phyloP scores from a whole-genome alignment of 1,284 basidiomycete genomes.

The Boletus hoseneyae region DNA sequence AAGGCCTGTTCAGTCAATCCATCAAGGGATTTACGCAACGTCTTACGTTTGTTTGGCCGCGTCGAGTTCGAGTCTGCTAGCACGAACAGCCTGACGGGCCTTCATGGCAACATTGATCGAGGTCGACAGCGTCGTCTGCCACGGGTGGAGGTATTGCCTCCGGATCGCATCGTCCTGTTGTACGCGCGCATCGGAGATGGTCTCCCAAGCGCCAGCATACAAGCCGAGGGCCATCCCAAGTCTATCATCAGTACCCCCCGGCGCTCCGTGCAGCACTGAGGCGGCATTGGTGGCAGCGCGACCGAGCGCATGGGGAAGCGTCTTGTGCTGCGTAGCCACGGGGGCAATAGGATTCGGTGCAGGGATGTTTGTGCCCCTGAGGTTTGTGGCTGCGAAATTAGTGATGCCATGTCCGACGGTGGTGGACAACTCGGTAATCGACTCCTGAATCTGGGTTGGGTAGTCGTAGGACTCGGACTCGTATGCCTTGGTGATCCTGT shows the following conservation, averaged over 20 bases:
- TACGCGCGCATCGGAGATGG: slow-evolving; percentile 81
- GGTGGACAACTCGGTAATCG: slow-evolving; percentile 65
- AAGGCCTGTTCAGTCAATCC: slow-evolving; percentile 7
- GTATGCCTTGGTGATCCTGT: slow-evolving; percentile 82
- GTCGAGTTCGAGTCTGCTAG: slow-evolving; percentile 77
- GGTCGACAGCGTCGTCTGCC: slow-evolving; percentile 83
- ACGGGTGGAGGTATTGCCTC: slow-evolving; percentile 81
- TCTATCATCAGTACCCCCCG: slow-evolving; percentile 54
- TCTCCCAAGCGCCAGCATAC: slow-evolving; percentile 85
- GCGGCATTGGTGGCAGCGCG: slow-evolving; percentile 78
- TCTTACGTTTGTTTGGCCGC: slow-evolving; percentile 61
- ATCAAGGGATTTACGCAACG: not conserved
- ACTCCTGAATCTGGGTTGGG: slow-evolving; percentile 74
- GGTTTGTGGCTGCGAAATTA: slow-evolving; percentile 84
- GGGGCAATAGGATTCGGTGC: slow-evolving; percentile 63
- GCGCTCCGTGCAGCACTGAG: slow-evolving; percentile 47
- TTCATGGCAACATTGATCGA: slow-evolving; percentile 86
- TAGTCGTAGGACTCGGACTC: slow-evolving; percentile 90
- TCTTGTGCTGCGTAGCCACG: slow-evolving; percentile 75
- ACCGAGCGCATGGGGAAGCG: slow-evolving; percentile 89
- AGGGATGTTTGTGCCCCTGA: slow-evolving; percentile 88
- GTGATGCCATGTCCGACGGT: slow-evolving; percentile 78
- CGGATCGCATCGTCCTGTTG: slow-evolving; percentile 79
- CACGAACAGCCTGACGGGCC: slow-evolving; percentile 83
- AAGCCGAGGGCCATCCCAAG: slow-evolving; percentile 75